Evolutionary conservation across 129 eudicot genomes (phyloP).

Genomic region (Apium graveolens): DNA sequence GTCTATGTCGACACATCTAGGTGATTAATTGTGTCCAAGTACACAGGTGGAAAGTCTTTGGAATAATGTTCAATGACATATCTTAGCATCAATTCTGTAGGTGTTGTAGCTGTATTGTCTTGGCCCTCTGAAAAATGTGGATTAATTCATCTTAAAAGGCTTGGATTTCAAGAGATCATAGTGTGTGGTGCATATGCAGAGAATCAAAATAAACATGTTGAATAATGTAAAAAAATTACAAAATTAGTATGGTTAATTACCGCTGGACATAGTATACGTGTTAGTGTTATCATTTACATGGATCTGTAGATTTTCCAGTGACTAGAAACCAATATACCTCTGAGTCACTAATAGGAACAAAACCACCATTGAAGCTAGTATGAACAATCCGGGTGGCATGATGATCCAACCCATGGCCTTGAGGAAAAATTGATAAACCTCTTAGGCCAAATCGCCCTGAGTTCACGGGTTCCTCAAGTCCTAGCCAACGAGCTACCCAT

Average conservation of each 20-base stretch:
- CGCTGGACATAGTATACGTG: neutral
- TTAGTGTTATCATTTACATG: neutral
- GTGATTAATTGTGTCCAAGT: neutral
- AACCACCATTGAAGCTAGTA: neutral
- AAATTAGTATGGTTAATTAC: no score
- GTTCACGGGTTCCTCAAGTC: no score
- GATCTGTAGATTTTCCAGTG: neutral
- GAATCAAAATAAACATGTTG: neutral
- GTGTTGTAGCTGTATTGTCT: neutral
- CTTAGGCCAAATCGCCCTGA: no score
- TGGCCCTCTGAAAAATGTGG: neutral
- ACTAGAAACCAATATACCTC: neutral
- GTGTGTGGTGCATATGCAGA: neutral
- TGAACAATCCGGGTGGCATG: neutral
- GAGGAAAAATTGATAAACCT: no score
- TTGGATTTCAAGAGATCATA: neutral
- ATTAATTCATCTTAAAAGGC: neutral
- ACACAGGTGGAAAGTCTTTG: neutral
- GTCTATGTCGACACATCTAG: constrained; percentile 6
- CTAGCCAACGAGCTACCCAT: no score
- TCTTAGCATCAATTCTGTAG: constrained; percentile 1
- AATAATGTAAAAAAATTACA: no score
- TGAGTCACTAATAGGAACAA: constrained; percentile 9
- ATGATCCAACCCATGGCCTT: no score
- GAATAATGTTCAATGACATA: neutral